Percentiles rank a stretch among this genome's conserved stretches.
phyloP scores from a whole-genome alignment of 257 asterid species.

The Solanum megistacrolobum region DNA sequence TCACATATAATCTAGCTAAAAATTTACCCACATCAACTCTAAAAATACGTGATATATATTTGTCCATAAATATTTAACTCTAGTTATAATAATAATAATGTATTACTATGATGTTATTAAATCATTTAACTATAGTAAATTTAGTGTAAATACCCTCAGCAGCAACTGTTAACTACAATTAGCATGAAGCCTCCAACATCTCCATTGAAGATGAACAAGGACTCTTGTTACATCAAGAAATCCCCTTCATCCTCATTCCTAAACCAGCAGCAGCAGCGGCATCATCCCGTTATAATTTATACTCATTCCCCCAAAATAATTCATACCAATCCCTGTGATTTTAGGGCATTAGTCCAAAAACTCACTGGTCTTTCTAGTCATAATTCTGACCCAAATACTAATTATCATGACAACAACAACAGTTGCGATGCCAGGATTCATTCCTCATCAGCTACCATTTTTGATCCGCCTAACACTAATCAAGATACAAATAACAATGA shows the following conservation, averaged over 20 bases:
- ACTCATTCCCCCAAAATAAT: constrained; percentile 29
- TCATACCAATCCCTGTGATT: constrained; percentile 21
- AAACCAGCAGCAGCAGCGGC: not conserved
- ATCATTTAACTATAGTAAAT: too few species aligned
- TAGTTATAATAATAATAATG: not conserved
- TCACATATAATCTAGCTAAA: not conserved
- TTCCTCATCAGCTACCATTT: not conserved
- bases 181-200: not conserved
- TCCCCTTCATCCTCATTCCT: not conserved
- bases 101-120: not conserved
- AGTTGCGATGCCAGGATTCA: not conserved
- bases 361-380: constrained; percentile 21
- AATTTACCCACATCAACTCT: not conserved
- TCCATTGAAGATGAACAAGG: constrained; percentile 18
- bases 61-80: not conserved
- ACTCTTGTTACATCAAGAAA: constrained; percentile 18
- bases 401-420: not conserved
- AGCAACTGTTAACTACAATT: not conserved
- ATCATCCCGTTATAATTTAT: constrained; percentile 27
- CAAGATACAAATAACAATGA: not conserved
- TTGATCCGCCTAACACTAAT: not conserved
- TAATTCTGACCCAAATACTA: not conserved
- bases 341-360: constrained; percentile 32
- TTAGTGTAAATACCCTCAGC: not conserved
- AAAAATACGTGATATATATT: not conserved